Base-by-base conservation (phyloP, 2,329 filamentous ascomycete genomes). In the Diaporthe sp. region DNA sequence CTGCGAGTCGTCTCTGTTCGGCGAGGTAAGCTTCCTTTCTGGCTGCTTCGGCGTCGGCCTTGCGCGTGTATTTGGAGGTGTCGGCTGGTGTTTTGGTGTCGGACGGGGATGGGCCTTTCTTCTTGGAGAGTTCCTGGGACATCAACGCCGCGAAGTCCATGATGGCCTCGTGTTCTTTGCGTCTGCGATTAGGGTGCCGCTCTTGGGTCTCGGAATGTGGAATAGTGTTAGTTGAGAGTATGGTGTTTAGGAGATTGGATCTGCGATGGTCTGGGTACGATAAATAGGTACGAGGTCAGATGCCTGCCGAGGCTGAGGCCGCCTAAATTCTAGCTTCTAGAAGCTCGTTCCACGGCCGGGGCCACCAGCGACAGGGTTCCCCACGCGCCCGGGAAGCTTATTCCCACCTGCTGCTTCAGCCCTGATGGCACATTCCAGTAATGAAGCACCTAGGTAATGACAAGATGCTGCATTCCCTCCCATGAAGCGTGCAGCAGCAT, bases 61-160 rank as follows among this genome's bases (percentile, higher is more conserved):
- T 94, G 79, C 94, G 95, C 76, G 94, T 85, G 83, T 95, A 98
- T 84, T 97, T 98, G 80, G 93, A 92, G 22, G 85, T 82, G 47
- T 68, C 59, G 55, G 73, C 50, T 3, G 78, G 61, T 27, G 77
- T 53, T 53, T 79, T 47, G 44, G 78, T 56, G 71, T 76, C 47
- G 71, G n/a, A 81, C 53, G 50, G 78, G 71, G 56, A 81, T 72
- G 74, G 79, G 76, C 89, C 85, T 83, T 94, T 94, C 78, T 92
- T 88, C 83, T 97, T 97, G 80, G 94, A 91, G 80, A 99, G 97
- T 84, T 98, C 95, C 81, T 95, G 94, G 80, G 94, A 92, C 94
- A 99, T 97, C 63, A 99, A 87, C 47, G 95, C 91, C 75, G 95
- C 95, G 86, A 99, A 99, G 84, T 99, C 96, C 97, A 99, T 99